Conservation (phyloP, 1,284 basidiomycete species). For the Cutaneotrichosporon curvatum region DNA sequence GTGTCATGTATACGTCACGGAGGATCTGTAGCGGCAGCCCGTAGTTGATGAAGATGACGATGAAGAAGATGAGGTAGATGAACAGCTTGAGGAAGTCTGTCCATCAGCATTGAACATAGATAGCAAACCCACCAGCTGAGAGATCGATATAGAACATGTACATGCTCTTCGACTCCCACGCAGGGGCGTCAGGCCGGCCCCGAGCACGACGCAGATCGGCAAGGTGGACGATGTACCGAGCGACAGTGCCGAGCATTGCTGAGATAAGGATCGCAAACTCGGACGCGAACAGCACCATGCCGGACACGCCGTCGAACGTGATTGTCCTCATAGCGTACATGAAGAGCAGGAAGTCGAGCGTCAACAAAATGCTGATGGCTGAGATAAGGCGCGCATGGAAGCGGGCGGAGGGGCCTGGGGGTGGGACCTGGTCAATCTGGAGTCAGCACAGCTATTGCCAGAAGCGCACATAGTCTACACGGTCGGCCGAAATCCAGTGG, state of each 20-base stretch:
- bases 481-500: conserved; percentile 91
- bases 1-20: conserved; percentile 92
- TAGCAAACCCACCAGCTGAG: conserved; percentile 59
- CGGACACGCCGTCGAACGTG: conserved; percentile 57
- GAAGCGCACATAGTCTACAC: conserved; percentile 81
- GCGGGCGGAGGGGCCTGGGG: conserved; percentile 68
- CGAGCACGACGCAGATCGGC: conserved; percentile 74
- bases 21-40: conserved; percentile 96
- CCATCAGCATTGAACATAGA: conserved; percentile 3
- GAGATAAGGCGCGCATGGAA: conserved; percentile 79
- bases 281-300: conserved; percentile 86
- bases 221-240: conserved; percentile 78
- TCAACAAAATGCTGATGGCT: conserved; percentile 32
- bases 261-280: conserved; percentile 88
- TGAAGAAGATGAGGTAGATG: conserved; percentile 88
- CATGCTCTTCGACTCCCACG: conserved; percentile 98
- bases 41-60: conserved; percentile 83
- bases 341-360: conserved; percentile 36
- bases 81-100: conserved; percentile 86
- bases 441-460: background rate
- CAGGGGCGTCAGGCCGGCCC: conserved; percentile 77
- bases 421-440: conserved; percentile 93
- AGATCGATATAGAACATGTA: conserved; percentile 92
- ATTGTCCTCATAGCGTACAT: conserved; percentile 32
- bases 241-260: conserved; percentile 64